Evolutionary conservation across 352 stramenopile species (phyloP).

Genomic region (Pythium diclinum): DNA sequence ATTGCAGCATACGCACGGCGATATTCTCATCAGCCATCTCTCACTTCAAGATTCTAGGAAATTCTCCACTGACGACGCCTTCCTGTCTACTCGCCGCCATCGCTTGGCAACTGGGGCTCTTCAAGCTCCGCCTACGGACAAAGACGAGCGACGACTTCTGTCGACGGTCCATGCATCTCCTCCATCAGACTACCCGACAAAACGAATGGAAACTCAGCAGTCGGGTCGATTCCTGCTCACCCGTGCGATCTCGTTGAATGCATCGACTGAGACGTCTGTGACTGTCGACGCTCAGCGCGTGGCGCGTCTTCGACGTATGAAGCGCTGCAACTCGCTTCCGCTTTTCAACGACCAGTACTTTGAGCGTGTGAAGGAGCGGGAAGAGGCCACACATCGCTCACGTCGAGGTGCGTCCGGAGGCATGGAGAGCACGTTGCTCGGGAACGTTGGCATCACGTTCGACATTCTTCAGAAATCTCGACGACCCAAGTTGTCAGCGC

Average conservation of each 20-base stretch:
- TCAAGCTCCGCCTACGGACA: not conserved
- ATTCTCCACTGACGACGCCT: not conserved
- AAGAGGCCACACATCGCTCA: slow-evolving; percentile 17
- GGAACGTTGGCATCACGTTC: slow-evolving; percentile 41
- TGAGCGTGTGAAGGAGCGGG: slow-evolving; percentile 22
- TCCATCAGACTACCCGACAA: slow-evolving; percentile 6
- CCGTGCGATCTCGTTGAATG: not conserved
- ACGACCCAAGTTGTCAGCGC: slow-evolving; percentile 38
- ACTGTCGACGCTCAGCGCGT: slow-evolving; percentile 1
- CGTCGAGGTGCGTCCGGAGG: slow-evolving; percentile 12
- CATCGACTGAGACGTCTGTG: not conserved
- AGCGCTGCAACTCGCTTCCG: slow-evolving; percentile 47
- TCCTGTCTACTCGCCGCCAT: not conserved
- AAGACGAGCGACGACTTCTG: not conserved
- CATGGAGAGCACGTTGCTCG: slow-evolving; percentile 32
- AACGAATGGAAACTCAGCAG: slow-evolving; percentile 16
- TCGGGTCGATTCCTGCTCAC: slow-evolving; percentile 14
- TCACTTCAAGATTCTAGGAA: not conserved
- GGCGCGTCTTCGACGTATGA: slow-evolving; percentile 28
- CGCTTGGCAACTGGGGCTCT: not conserved
- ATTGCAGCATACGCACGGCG: not conserved
- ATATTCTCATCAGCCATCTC: not conserved
- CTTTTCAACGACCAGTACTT: slow-evolving; percentile 47
- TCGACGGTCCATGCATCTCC: not conserved
- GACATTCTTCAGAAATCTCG: slow-evolving; percentile 55